phyloP scores from a whole-genome alignment of 192 early-diverging fungal species.

The Diversispora eburnea region DNA sequence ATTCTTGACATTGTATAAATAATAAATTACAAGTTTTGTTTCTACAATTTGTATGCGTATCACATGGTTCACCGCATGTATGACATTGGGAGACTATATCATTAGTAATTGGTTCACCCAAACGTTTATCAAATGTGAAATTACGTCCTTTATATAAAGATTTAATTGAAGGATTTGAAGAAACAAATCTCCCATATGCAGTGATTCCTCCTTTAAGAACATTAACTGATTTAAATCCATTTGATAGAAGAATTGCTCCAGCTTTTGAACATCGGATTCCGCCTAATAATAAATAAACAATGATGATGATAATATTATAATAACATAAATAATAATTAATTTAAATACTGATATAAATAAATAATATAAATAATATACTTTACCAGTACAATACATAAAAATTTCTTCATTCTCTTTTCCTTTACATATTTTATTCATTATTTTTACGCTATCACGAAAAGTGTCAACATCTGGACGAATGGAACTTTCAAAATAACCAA shows the following conservation, averaged over 20 bases:
- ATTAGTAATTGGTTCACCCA: constrained; percentile 66
- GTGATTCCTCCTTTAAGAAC: constrained; percentile 71
- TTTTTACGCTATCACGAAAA: constrained; percentile 63
- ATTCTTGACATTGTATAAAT: constrained; percentile 64
- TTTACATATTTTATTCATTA: constrained; percentile 58
- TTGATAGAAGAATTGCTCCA: constrained; percentile 66
- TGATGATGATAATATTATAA: too few relatives aligned
- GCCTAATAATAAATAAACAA: constrained; percentile 36
- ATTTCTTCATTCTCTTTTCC: constrained; percentile 57
- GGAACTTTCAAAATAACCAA: constrained; percentile 69
- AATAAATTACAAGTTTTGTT: constrained; percentile 70
- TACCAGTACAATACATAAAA: constrained; percentile 75
- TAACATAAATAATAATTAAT: neutral
- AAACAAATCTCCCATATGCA: constrained; percentile 66
- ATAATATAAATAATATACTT: neutral
- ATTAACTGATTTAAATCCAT: constrained; percentile 63
- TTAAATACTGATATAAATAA: neutral
- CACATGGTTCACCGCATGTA: constrained; percentile 63
- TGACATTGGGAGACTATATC: constrained; percentile 66
- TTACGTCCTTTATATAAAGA: constrained; percentile 74
- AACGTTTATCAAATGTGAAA: constrained; percentile 78
- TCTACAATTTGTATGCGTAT: constrained; percentile 65
- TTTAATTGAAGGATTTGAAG: constrained; percentile 32
- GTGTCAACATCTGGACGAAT: constrained; percentile 69
- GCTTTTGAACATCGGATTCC: constrained; percentile 80